Base-by-base conservation (phyloP, 306 rosid species). In the Albizia julibrissin region DNA sequence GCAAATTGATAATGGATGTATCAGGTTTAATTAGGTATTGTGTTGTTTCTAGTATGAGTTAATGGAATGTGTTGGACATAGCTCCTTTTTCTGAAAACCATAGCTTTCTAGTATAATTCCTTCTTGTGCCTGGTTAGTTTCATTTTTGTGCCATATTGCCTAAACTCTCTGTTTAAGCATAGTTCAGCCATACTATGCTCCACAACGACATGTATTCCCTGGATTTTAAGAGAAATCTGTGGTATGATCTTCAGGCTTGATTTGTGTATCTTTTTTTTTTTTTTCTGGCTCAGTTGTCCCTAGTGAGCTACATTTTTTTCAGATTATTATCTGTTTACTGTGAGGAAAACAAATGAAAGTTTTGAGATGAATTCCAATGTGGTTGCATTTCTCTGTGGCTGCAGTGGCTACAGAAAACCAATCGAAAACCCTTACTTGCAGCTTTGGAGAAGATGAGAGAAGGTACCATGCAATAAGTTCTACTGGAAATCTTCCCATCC, bases 381-480 rank as follows among this genome's bases (percentile, higher is more conserved):
- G 61, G 74, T 34, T 67, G 46, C n/a, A 39, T 56, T 69, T 64
- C 65, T 62, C 31, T 64, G 15, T 76, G 79, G 79, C 82, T 80
- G 58, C 87, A 92, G 95, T 91, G 97, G 97, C 71, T 92, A 72
- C 87, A 58, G 72, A 89, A 89, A 84, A 89, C 92, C 37, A 85
- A 89, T 74, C 80, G 89, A 69, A 91, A 88, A 69, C 91, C 97
- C 83, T 87, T 92, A 79, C 84, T 92, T 81, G 90, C 88, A 79
- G 93, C 95, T 43, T 82, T 92, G 84, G 95, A 91, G 88, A 92
- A 91, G 82, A 91, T 92, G 93, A 89, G 89, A 88, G 95, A 92
- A 88, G 97, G 97, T 92, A 88, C 47, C 27, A 10, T 69, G 50
- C 16, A 69, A 69, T 22, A 69, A 40, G 29, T 39, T 49, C 64